Evolutionary conservation across 192 early-diverging fungal genomes (phyloP).

Genomic region (Backusella australiensis): DNA sequence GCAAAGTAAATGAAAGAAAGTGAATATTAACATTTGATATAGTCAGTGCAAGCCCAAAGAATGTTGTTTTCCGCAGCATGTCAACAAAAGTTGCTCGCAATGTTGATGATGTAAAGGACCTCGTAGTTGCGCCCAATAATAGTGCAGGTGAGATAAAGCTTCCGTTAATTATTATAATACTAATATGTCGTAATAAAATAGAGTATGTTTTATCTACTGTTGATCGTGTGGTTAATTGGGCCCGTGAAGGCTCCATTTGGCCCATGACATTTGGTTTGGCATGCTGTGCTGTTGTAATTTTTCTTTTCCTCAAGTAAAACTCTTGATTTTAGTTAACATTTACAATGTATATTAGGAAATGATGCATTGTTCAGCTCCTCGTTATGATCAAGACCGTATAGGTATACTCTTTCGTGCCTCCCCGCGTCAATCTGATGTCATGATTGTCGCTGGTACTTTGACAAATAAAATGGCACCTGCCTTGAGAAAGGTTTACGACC

Average conservation of each 20-base stretch:
- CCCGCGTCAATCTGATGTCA: conserved; percentile 96
- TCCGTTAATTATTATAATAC: not conserved
- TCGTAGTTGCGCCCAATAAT: conserved; percentile 31
- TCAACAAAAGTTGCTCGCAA: conserved; percentile 26
- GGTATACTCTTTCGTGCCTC: conserved; percentile 97
- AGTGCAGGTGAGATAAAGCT: conserved; percentile 26
- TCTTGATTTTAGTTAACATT: not conserved
- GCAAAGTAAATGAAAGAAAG: not conserved
- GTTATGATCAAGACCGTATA: conserved; percentile 97
- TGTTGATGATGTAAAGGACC: conserved; percentile 32
- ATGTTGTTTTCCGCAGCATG: conserved; percentile 19
- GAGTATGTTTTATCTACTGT: conserved; percentile 88
- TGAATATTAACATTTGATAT: not conserved
- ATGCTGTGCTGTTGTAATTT: conserved; percentile 78
- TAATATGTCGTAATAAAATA: conserved; percentile 13
- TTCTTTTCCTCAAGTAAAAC: not conserved
- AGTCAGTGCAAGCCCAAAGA: conserved; percentile 7
- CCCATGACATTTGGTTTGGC: conserved; percentile 87
- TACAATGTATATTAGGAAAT: conserved; percentile 66
- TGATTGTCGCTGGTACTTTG: conserved; percentile 98
- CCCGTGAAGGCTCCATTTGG: conserved; percentile 89
- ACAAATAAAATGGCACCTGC: conserved; percentile 99
- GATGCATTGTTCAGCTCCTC: conserved; percentile 96
- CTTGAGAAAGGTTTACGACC: conserved; percentile 61
- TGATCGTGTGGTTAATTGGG: conserved; percentile 92